Evolutionary conservation across 202 grass and related monocot genomes (phyloP), one percentile per base, ranked within the genome.

Genomic region (Panicum virgatum): DNA sequence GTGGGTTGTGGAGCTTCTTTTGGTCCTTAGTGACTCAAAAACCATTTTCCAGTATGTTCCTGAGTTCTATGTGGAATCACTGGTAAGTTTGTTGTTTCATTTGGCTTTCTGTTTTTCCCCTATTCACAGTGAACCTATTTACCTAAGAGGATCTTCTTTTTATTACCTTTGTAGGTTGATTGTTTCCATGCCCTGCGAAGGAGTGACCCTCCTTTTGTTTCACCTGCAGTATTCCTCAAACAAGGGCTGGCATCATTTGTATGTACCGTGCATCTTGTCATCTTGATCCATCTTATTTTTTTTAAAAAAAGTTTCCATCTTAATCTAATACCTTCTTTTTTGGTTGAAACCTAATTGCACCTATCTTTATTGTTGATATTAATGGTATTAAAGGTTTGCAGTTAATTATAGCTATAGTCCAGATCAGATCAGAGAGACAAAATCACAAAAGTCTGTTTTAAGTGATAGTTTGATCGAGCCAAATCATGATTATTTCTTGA

Each of bases 171-270:
- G 62, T 86, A 96, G 93, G 88, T 96, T 38, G 93, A 96, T 75
- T 78, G 83, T 83, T 93, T 96, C 79, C 93, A 96, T 91, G 93
- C 93, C 27, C 86, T 96, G 75, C 86, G 93, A 42, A 96, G 86
- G 77, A 96, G 90, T 15, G 93, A 96, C 80, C 93, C 90, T 89
- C 90, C 93, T 72, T 96, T 92, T 87, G 93, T 92, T 86, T 92
- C 90, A 3, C 87, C 90, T 85, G 66, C 90, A 60, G 73, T 91
- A 46, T 96, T 96, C 87, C 85, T 96, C 64, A 96, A 91, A 62
- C 90, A 96, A 45, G 90, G 93, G 47, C 86, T 96, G 46, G 80
- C 90, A 80, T 88, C 88, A 45, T 92, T 96, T 85, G 93, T 92
- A 90, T 88, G 93, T 88, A 78, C 47, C 45, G 22, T 75, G 27